Conservation (phyloP, 306 rosid genomes). For the Malus asiatica region DNA sequence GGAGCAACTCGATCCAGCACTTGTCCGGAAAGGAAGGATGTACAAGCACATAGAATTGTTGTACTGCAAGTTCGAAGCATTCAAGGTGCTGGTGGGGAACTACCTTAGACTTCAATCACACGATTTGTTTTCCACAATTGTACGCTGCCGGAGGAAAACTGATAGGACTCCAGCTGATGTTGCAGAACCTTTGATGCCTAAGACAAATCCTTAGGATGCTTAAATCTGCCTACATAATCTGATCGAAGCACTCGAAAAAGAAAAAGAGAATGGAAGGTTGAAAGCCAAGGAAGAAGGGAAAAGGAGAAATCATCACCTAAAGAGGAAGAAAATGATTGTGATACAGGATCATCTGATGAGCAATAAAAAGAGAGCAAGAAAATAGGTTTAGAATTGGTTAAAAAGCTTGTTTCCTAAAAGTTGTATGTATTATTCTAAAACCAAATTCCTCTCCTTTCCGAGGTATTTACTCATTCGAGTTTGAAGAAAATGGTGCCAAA, state of each 20-base stretch:
- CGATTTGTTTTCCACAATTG: slow-evolving; percentile 27
- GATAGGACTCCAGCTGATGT: slow-evolving; percentile 75
- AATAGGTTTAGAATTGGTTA: not conserved
- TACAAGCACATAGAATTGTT: slow-evolving; percentile 72
- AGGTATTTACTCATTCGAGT: too few relatives aligned
- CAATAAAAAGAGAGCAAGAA: not conserved
- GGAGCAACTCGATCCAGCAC: slow-evolving; percentile 82
- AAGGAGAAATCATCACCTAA: not conserved
- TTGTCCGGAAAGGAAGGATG: slow-evolving; percentile 80
- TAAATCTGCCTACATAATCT: slow-evolving; percentile 28
- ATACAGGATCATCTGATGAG: not conserved
- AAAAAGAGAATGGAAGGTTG: slow-evolving; percentile 24
- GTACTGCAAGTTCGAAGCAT: slow-evolving; percentile 59
- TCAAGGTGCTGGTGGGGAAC: slow-evolving; percentile 55
- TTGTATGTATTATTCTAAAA: too few relatives aligned
- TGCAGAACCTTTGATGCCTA: slow-evolving; percentile 85
- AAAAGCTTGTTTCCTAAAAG: too few relatives aligned
- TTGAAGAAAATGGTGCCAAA: not conserved
- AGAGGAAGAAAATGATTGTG: not conserved
- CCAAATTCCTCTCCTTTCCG: too few relatives aligned
- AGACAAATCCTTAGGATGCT: slow-evolving; percentile 22
- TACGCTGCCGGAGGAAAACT: slow-evolving; percentile 27
- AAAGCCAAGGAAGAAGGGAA: slow-evolving; percentile 22
- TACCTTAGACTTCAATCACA: slow-evolving; percentile 48
- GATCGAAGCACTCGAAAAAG: slow-evolving; percentile 46